These are phyloP conservation scores for Apostasia ramifera DNA, from an alignment of 106 monocot species.

Conservation along the genomic window DNA sequence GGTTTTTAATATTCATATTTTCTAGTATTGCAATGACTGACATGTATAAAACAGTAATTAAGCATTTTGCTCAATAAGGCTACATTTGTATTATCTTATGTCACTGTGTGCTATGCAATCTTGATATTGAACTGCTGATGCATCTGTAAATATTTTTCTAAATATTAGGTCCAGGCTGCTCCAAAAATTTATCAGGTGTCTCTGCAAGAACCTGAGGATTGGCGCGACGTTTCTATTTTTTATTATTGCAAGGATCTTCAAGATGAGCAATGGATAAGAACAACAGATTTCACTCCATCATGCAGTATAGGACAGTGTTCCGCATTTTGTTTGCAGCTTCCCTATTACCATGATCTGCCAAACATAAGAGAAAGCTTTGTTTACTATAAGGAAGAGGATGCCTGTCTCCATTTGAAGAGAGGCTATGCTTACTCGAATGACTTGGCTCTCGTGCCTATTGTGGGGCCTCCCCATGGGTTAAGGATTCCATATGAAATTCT, in stretches of 20 bases:
- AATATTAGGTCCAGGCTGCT: slow-evolving; percentile 58
- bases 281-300: slow-evolving; percentile 71
- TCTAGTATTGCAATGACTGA: neutral
- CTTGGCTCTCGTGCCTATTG: slow-evolving; percentile 62
- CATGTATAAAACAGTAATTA: neutral
- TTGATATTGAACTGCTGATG: too few relatives aligned
- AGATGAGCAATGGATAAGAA: slow-evolving; percentile 82
- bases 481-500: slow-evolving; percentile 58
- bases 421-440: slow-evolving; percentile 42
- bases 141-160: too few relatives aligned
- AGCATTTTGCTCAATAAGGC: neutral
- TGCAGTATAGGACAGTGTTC: slow-evolving; percentile 73
- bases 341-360: slow-evolving; percentile 28
- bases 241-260: slow-evolving; percentile 47
- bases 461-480: slow-evolving; percentile 27
- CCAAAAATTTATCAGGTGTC: slow-evolving; percentile 52
- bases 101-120: too few relatives aligned
- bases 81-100: neutral
- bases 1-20: too few relatives aligned
- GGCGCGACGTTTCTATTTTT: slow-evolving; percentile 22
- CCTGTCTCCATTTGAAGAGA: slow-evolving; percentile 17
- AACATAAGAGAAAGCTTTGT: slow-evolving; percentile 44
- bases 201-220: slow-evolving; percentile 1
- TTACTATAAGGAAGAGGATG: slow-evolving; percentile 35
- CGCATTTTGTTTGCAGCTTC: slow-evolving; percentile 66